Conservation (phyloP, 345 rosid genomes). For the Citrus mangshanensis region DNA sequence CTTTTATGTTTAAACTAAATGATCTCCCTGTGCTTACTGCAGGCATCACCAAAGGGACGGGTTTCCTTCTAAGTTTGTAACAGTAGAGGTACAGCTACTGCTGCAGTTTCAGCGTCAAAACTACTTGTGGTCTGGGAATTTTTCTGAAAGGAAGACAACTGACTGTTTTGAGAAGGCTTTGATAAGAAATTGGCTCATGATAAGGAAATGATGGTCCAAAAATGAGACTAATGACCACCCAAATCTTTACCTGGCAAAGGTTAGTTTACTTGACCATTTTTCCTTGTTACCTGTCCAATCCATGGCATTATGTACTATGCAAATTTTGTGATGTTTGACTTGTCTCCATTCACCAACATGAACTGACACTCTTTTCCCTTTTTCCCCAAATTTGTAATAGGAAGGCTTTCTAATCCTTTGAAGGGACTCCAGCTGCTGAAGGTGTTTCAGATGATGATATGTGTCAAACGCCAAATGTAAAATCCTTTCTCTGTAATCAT, state of each 20-base stretch:
- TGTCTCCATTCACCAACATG: not conserved
- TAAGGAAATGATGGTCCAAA: constrained; percentile 68
- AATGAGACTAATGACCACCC: constrained; percentile 69
- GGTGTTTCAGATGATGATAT: constrained; percentile 84
- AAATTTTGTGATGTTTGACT: not conserved
- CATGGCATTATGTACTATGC: not conserved
- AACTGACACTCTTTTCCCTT: not conserved
- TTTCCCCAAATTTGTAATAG: constrained; percentile 34
- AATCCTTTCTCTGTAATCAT: not conserved
- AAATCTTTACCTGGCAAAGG: constrained; percentile 87
- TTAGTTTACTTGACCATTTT: constrained; percentile 17
- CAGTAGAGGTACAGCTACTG: constrained; percentile 60
- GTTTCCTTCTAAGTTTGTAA: constrained; percentile 83
- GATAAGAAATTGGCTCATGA: constrained; percentile 72
- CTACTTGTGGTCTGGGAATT: constrained; percentile 65
- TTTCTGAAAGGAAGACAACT: constrained; percentile 80
- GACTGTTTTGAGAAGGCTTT: constrained; percentile 68
- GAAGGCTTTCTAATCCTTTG: constrained; percentile 86
- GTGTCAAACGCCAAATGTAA: constrained; percentile 64
- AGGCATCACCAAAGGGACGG: constrained; percentile 93
- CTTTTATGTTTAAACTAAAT: not conserved
- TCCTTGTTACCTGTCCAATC: not conserved
- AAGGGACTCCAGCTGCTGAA: constrained; percentile 85
- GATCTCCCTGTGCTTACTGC: constrained; percentile 29
- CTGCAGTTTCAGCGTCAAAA: constrained; percentile 73